phyloP scores from a whole-genome alignment of 1,284 basidiomycete genomes.

The Irpex lacteus region DNA sequence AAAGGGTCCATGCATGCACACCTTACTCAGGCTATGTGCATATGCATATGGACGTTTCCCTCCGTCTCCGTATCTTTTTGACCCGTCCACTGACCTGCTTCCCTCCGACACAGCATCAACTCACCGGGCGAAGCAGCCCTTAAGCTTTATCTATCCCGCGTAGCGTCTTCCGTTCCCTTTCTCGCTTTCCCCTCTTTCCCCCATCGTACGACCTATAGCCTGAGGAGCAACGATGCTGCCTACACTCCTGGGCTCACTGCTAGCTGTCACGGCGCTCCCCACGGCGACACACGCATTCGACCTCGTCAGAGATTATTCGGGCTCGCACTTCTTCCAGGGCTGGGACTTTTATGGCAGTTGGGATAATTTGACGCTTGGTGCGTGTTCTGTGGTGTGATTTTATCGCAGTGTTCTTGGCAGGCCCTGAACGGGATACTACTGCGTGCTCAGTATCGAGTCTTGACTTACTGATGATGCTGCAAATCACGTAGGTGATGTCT shows the following conservation, averaged over 20 bases:
- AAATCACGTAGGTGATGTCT: slow-evolving; percentile 43
- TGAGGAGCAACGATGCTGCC: background rate
- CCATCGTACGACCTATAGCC: background rate
- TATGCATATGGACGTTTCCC: too few relatives aligned
- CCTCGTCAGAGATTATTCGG: slow-evolving; percentile 15
- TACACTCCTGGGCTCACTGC: background rate
- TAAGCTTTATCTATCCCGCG: too few relatives aligned
- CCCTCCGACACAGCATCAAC: too few relatives aligned
- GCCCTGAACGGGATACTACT: too few relatives aligned
- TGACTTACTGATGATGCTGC: too few relatives aligned
- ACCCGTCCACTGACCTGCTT: too few relatives aligned
- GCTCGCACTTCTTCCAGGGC: slow-evolving; percentile 49
- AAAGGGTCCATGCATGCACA: too few relatives aligned
- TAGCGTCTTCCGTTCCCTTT: too few relatives aligned
- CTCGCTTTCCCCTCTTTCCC: background rate
- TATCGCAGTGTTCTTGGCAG: background rate
- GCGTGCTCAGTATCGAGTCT: too few relatives aligned
- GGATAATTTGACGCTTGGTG: slow-evolving; percentile 64
- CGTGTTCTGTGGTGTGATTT: slow-evolving; percentile 19
- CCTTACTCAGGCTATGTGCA: too few relatives aligned
- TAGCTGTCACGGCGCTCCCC: background rate
- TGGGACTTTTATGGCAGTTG: slow-evolving; percentile 59
- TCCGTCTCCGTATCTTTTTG: too few relatives aligned
- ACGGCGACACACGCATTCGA: slow-evolving; percentile 8
- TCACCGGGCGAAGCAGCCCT: too few relatives aligned